Percentiles rank a stretch among this genome's conserved stretches.
Evolutionary conservation across 305 asterid species (phyloP).

Genomic region (Plantago coronopus): DNA sequence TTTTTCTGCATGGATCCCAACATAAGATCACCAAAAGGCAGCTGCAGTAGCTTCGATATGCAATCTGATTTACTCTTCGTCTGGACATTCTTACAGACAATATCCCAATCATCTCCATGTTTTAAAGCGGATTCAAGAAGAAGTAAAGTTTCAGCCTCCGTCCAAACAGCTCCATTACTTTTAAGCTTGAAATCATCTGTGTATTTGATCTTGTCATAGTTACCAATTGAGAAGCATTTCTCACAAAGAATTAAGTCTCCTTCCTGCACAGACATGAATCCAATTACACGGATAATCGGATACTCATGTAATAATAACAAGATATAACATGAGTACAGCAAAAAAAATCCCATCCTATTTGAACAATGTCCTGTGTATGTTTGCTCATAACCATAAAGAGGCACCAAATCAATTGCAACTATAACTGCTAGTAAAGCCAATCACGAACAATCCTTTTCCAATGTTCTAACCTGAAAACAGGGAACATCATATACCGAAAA

Average conservation of each 20-base stretch:
- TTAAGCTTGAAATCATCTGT: slow-evolving; percentile 63
- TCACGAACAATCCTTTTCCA: too few species aligned
- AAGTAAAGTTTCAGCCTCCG: slow-evolving; percentile 81
- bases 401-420: too few species aligned
- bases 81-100: slow-evolving; percentile 63
- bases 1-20: slow-evolving; percentile 50
- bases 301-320: slow-evolving; percentile 17
- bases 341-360: background rate
- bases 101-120: slow-evolving; percentile 97
- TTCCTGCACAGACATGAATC: slow-evolving; percentile 47
- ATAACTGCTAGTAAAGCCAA: too few species aligned
- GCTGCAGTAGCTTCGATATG: slow-evolving; percentile 78
- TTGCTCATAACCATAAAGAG: too few species aligned
- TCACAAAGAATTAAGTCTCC: slow-evolving; percentile 52
- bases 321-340: background rate
- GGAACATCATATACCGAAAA: too few species aligned
- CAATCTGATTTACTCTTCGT: slow-evolving; percentile 87
- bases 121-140: slow-evolving; percentile 79
- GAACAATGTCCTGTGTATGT: too few species aligned
- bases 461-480: too few species aligned
- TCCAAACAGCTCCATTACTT: slow-evolving; percentile 55
- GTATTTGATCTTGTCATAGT: slow-evolving; percentile 45
- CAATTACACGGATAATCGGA: slow-evolving; percentile 13
- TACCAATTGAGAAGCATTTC: slow-evolving; percentile 68
- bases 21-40: slow-evolving; percentile 92